phyloP scores from a whole-genome alignment of 2,329 filamentous ascomycete genomes.

The Aureobasidium sp. region DNA sequence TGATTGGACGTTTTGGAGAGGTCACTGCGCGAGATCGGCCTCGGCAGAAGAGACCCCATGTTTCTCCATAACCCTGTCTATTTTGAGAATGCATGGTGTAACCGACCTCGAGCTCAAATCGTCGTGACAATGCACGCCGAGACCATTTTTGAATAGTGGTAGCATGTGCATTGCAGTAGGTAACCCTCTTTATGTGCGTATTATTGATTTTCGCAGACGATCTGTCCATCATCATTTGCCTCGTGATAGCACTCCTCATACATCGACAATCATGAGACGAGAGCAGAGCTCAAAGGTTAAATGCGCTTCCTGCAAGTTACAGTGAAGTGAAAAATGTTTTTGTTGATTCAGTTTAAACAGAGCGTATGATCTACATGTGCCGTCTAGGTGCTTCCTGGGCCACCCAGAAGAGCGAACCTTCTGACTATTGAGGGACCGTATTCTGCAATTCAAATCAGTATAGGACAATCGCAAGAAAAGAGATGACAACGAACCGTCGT shows the following conservation, averaged over 20 bases:
- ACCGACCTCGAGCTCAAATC: slow-evolving; percentile 2
- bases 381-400: slow-evolving; percentile 68
- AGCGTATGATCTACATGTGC: slow-evolving; percentile 3
- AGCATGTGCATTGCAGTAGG: slow-evolving; percentile 4
- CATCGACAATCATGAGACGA: no score
- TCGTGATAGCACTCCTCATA: background rate
- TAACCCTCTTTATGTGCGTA: background rate
- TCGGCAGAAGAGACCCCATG: slow-evolving; percentile 4
- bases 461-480: background rate
- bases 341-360: background rate
- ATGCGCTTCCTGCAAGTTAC: background rate
- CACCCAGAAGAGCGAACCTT: slow-evolving; percentile 87
- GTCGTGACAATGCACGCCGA: background rate
- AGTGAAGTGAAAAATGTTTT: background rate
- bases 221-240: background rate
- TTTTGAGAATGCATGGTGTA: slow-evolving; percentile 3
- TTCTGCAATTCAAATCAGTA: slow-evolving; percentile 52
- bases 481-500: slow-evolving; percentile 51
- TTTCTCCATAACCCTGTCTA: slow-evolving; percentile 7
- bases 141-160: background rate
- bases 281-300: background rate
- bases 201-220: background rate
- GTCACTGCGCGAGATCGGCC: background rate
- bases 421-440: slow-evolving; percentile 92
- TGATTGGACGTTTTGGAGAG: background rate